Evolutionary conservation across 768 basidiomycete species (phyloP).

Genomic region (Multifurca ochricompacta): DNA sequence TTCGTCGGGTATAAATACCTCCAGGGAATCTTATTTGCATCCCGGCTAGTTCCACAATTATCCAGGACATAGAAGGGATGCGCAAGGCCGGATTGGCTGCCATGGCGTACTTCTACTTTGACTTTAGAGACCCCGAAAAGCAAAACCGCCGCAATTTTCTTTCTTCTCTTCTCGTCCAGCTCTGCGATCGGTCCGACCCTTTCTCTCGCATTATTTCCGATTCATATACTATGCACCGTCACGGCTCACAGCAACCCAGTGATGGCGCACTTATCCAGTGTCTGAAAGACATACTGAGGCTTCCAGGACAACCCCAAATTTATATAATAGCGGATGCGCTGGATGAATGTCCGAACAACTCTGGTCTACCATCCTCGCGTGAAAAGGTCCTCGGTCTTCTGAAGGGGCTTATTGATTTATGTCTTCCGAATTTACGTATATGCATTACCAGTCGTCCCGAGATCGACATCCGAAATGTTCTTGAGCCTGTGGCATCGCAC

Average conservation of each 20-base stretch:
- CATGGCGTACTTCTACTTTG: background rate
- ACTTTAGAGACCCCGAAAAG: background rate
- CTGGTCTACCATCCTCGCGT: background rate
- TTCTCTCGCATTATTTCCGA: background rate
- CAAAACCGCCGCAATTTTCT: background rate
- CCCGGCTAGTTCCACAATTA: background rate
- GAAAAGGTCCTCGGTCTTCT: background rate
- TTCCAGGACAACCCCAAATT: background rate
- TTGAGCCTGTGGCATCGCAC: background rate
- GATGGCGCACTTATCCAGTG: background rate
- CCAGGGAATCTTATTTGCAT: background rate
- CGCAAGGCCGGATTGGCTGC: background rate
- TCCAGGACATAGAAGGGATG: background rate
- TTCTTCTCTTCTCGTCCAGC: background rate
- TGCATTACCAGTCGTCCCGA: slow-evolving; percentile 1
- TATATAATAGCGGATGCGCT: background rate
- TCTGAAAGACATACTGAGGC: background rate
- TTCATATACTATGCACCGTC: background rate
- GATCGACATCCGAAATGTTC: background rate
- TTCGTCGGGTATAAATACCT: background rate
- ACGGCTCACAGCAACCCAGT: background rate
- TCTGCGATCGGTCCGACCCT: background rate
- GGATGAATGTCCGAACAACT: background rate
- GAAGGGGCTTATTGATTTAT: background rate
- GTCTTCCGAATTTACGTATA: background rate